A percentile compares a stretch with the other conserved stretches of the same genome.
These are phyloP conservation scores for Streptanthus diversifolius DNA, from an alignment of 345 rosid genomes.

Conservation along the genomic window DNA sequence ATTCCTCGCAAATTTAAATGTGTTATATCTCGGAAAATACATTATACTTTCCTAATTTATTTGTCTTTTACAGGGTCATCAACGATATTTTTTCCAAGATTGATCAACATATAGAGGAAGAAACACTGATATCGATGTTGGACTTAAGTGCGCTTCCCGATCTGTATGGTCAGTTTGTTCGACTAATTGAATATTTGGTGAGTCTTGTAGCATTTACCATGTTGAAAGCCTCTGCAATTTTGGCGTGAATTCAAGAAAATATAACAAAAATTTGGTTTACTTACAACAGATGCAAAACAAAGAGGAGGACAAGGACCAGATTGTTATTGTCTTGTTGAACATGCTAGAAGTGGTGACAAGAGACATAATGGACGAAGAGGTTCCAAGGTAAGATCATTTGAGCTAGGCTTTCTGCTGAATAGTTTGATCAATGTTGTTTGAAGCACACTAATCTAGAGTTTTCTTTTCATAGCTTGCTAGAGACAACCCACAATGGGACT, in stretches of 20 bases:
- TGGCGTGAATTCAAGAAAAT: not conserved
- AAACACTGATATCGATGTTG: conserved; percentile 44
- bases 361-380: conserved; percentile 57
- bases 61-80: conserved; percentile 57
- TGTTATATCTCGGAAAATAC: conserved; percentile 1
- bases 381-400: conserved; percentile 40
- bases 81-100: conserved; percentile 50
- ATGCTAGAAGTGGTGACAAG: conserved; percentile 60
- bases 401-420: not conserved
- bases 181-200: conserved; percentile 76
- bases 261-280: not conserved
- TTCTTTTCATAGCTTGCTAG: conserved; percentile 35
- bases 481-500: conserved; percentile 45
- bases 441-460: conserved; percentile 8
- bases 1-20: not conserved
- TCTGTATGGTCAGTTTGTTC: conserved; percentile 66
- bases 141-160: conserved; percentile 74
- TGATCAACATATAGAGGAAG: conserved; percentile 34
- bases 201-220: conserved; percentile 12
- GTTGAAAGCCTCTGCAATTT: conserved; percentile 1
- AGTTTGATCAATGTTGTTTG: conserved; percentile 14
- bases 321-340: conserved; percentile 50
- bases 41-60: not conserved
- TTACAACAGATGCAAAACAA: conserved; percentile 40
- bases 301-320: conserved; percentile 47